These are phyloP conservation scores for Fraxinus pennsylvanica DNA, from an alignment of 257 asterid species.

Conservation along the genomic window DNA sequence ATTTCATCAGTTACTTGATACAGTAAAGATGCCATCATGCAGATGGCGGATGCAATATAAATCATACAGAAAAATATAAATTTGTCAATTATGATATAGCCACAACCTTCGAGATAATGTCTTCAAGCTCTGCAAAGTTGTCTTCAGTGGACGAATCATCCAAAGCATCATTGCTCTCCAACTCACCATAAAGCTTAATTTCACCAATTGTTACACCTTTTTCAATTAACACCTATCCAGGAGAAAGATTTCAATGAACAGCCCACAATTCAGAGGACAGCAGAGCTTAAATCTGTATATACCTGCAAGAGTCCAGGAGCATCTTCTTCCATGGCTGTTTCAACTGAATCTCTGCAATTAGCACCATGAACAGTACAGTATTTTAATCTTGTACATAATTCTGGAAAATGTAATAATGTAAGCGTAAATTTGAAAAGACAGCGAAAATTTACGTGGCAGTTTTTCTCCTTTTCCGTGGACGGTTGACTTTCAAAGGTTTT, in stretches of 20 bases:
- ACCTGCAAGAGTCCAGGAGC: constrained; percentile 98
- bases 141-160: constrained; percentile 63
- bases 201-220: constrained; percentile 74
- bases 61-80: constrained; percentile 24
- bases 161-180: constrained; percentile 57
- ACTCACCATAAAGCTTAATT: constrained; percentile 85
- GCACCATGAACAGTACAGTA: constrained; percentile 24
- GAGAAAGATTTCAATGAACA: constrained; percentile 27
- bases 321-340: constrained; percentile 95
- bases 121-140: constrained; percentile 76
- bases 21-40: neutral
- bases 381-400: constrained; percentile 3
- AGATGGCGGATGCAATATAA: constrained; percentile 5
- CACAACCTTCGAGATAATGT: constrained; percentile 65
- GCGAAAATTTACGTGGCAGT: constrained; percentile 69
- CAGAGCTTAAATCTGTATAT: constrained; percentile 23
- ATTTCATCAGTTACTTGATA: neutral
- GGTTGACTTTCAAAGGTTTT: constrained; percentile 40
- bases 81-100: constrained; percentile 20
- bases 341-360: constrained; percentile 74
- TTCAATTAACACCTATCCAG: constrained; percentile 63
- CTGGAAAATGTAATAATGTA: constrained; percentile 8
- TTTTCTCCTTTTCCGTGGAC: constrained; percentile 67
- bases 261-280: constrained; percentile 26
- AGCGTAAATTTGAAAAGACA: constrained; percentile 3